Base-by-base conservation (phyloP, 306 rosid species). In the Sphenostylis stenocarpa region DNA sequence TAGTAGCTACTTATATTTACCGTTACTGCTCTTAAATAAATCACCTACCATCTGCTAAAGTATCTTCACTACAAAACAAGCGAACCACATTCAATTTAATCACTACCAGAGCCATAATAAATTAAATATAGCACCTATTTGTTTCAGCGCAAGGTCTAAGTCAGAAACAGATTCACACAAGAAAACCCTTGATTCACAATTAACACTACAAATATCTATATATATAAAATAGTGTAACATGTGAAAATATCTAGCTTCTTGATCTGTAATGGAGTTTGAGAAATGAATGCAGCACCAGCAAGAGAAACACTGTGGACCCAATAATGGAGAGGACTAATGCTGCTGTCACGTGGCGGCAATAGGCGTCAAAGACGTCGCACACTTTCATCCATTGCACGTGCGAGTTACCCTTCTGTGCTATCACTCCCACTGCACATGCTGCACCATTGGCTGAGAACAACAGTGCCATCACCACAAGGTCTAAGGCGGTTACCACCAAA, bases 401-500 rank as follows among this genome's bases (percentile, higher is more conserved):
- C 0, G 88, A 52, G 87, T 89, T 89, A 12, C 93, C 93, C 4
- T 70, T 58, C 55, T 47, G 76, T 61, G 84, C 91, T 4, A 89
- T 56, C 19, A 85, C 17, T 58, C 93, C 93, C 6, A 87, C 72
- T 5, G 91, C 93, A 7, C 69, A 73, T 1, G 89, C 89, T 1
- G 93, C 93, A 0, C 93, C 93, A 44, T 87, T 79, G 41, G 94
- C 91, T 1, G 94, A 85, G 66, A 84, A 89, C 34, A 85, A 76
- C 15, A 85, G 58, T 2, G 80, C 91, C 80, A 49, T 63, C 29
- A 85, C 75, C 14, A 85, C 60, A 21, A 89, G 83, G 79, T 89
- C 93, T 1, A 69, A 7, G 1, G 55, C 2, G 3, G 79, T 80
- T 53, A 85, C 19, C 78, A 60, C 72, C 79, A 84, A 47, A 0